Percentiles rank a stretch among this genome's conserved stretches.
phyloP scores from a whole-genome alignment of 306 rosid genomes.

The Medicago lupulina region DNA sequence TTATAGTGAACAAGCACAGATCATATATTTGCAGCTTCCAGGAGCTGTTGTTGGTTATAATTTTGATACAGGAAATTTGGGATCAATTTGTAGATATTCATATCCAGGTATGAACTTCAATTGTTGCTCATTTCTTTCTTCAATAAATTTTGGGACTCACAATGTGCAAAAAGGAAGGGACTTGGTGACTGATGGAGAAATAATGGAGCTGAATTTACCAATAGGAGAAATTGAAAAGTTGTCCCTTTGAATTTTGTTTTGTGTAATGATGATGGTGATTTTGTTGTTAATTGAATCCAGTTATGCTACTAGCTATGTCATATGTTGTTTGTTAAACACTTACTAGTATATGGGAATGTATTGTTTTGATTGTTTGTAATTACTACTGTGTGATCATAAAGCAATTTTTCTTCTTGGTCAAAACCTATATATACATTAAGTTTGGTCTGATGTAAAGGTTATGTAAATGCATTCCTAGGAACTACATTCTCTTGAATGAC shows the following conservation, averaged over 20 bases:
- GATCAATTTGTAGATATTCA: constrained; percentile 35
- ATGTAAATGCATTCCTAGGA: no score
- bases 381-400: neutral
- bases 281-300: neutral
- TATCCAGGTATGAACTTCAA: constrained; percentile 38
- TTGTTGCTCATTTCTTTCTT: constrained; percentile 49
- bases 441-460: no score
- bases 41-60: constrained; percentile 46
- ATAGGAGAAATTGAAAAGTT: constrained; percentile 34
- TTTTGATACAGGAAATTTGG: constrained; percentile 17
- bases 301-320: constrained; percentile 2
- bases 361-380: neutral
- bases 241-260: constrained; percentile 14
- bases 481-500: no score
- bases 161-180: neutral
- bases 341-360: neutral
- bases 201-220: constrained; percentile 37
- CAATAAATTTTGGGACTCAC: constrained; percentile 9
- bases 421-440: no score
- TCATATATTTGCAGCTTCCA: constrained; percentile 48
- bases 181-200: constrained; percentile 2
- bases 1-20: constrained; percentile 27
- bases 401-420: neutral
- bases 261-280: neutral
- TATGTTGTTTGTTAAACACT: constrained; percentile 1